Evolutionary conservation across 2,329 filamentous ascomycete species (phyloP), one percentile per base, ranked within the genome.

Genomic region (Microcyclospora tardicrescens): DNA sequence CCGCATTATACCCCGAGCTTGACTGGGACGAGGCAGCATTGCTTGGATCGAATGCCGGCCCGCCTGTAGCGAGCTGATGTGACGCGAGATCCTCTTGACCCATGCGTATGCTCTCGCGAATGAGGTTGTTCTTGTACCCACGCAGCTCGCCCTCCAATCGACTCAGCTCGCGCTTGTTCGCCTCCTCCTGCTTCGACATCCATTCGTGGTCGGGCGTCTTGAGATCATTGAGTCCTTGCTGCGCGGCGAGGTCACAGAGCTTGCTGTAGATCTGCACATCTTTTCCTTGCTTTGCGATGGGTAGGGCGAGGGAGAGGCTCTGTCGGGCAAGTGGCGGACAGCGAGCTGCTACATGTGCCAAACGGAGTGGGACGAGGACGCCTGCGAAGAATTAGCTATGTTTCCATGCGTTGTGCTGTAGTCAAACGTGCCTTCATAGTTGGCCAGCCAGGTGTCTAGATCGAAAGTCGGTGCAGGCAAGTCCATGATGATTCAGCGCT

Each of bases 31-130:
- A 43, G 10, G 46, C 40, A 5, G 30, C 30, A 16, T 47, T 48
- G 16, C n/a, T 38, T 13, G 51, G 46, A 31, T 56, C 48, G 10
- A 47, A 46, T 10, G 47, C 42, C 2, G 53, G 55, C 0, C 55
- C 79, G 39, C 91, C 89, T 12, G 77, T 84, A 29, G 69, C 70
- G 60, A 93, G 84, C 45, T 81, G 80, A 61, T 94, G 86, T 44
- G 76, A 77, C 32, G 85, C 91, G 5, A 96, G 68, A 51, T 96
- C 91, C 60, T 95, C 86, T 52, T 95, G 83, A 33, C 85, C 89
- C 78, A 96, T 95, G 37, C 55, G 52, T 53, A 96, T 94, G 64
- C 86, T 95, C 64, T 98, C 91, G 59, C 95, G 94, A 52, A 98
- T 86, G 33, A 96, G 65, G 53, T 96, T 98, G 57, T 95, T 94